Evolutionary conservation across 2,329 filamentous ascomycete genomes (phyloP).

Genomic region (Aspergillus fructus): DNA sequence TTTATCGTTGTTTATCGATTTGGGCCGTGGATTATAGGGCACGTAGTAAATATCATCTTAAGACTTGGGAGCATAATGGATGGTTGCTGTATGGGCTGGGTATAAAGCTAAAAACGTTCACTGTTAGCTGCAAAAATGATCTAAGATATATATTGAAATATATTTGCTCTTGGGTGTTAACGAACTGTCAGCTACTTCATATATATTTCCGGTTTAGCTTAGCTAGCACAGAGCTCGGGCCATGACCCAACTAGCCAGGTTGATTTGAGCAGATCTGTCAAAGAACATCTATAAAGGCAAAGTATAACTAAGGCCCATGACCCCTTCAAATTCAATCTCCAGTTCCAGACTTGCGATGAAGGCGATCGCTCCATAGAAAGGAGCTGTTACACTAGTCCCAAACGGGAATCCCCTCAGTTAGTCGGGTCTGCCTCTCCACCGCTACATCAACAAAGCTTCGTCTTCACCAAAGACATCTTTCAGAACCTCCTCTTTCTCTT

Average conservation of each 20-base stretch:
- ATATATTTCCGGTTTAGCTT: too few species aligned
- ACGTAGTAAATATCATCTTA: neutral
- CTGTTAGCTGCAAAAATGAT: neutral
- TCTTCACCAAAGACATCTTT: conserved; percentile 1
- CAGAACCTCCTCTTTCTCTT: neutral
- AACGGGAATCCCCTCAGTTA: conserved; percentile 12
- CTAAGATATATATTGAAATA: too few species aligned
- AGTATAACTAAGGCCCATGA: too few species aligned
- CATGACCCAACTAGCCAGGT: too few species aligned
- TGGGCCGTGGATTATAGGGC: neutral
- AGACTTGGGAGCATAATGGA: neutral
- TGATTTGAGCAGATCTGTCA: too few species aligned
- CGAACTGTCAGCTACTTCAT: too few species aligned
- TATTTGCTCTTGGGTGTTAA: too few species aligned
- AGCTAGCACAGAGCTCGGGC: too few species aligned
- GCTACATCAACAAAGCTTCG: conserved; percentile 11
- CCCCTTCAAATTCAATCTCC: too few species aligned
- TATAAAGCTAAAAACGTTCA: neutral
- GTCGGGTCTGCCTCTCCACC: conserved; percentile 1
- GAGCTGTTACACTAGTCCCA: conserved; percentile 1
- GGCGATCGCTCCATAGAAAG: neutral
- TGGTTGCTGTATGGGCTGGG: neutral
- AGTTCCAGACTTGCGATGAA: too few species aligned
- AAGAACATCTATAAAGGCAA: too few species aligned
- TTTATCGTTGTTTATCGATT: neutral